Percentiles rank a stretch among this genome's conserved stretches.
Evolutionary conservation across 805 yeast genomes (phyloP).

Genomic region (Kluyveromyces lactis): DNA sequence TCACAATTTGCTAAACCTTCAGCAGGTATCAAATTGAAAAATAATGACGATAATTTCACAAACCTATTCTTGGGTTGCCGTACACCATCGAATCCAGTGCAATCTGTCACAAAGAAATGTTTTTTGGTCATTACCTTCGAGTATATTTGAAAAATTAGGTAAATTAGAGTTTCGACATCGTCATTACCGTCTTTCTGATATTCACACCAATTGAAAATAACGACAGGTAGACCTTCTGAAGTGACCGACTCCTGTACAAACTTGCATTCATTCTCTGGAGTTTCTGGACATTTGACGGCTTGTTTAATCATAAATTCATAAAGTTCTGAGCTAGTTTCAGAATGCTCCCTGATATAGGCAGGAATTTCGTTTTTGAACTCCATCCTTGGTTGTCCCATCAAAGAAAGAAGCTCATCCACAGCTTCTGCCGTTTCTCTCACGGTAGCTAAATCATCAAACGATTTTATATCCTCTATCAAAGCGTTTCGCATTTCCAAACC

Average conservation of each 20-base stretch:
- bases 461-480: slow-evolving; percentile 11
- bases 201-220: slow-evolving; percentile 43
- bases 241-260: slow-evolving; percentile 58
- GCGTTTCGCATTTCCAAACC: slow-evolving; percentile 33
- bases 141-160: slow-evolving; percentile 53
- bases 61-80: slow-evolving; percentile 17
- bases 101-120: slow-evolving; percentile 56
- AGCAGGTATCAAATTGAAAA: slow-evolving; percentile 43
- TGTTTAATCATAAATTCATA: slow-evolving; percentile 70
- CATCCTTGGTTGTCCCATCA: slow-evolving; percentile 53
- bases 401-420: slow-evolving; percentile 40
- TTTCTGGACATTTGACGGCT: slow-evolving; percentile 44
- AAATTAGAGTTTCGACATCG: slow-evolving; percentile 46
- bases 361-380: slow-evolving; percentile 50
- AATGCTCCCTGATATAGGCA: slow-evolving; percentile 40
- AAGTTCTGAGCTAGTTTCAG: slow-evolving; percentile 41
- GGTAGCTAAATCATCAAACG: slow-evolving; percentile 14
- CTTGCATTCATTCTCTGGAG: slow-evolving; percentile 30
- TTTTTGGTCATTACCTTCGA: slow-evolving; percentile 66
- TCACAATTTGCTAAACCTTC: slow-evolving; percentile 44
- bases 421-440: slow-evolving; percentile 27
- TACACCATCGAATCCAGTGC: slow-evolving; percentile 46
- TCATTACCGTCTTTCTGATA: slow-evolving; percentile 26
- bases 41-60: slow-evolving; percentile 14
- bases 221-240: slow-evolving; percentile 63